Percentiles rank a stretch among this genome's conserved stretches.
Evolutionary conservation across 2,329 filamentous ascomycete species (phyloP).

Genomic region (Xylariaceae sp.): DNA sequence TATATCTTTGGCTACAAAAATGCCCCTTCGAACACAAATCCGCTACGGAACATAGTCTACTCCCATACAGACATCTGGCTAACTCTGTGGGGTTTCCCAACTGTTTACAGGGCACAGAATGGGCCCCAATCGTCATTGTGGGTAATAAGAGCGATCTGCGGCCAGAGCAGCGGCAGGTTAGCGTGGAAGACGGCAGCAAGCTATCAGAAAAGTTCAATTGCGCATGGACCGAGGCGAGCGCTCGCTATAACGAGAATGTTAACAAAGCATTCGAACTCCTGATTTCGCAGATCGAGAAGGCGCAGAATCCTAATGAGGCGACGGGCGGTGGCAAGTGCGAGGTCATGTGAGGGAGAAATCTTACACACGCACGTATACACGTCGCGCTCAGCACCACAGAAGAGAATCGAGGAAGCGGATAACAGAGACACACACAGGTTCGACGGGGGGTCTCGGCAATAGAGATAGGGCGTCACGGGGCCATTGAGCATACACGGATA

Average conservation of each 20-base stretch:
- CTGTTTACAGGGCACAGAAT: conserved; percentile 63
- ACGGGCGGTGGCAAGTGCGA: conserved; percentile 73
- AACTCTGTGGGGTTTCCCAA: conserved; percentile 2
- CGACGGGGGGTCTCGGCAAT: neutral
- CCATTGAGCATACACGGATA: conserved; percentile 2
- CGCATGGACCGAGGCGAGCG: conserved; percentile 91
- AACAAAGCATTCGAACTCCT: conserved; percentile 87
- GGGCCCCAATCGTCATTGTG: conserved; percentile 88
- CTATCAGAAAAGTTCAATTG: conserved; percentile 83
- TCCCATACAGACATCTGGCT: neutral
- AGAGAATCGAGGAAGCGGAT: neutral
- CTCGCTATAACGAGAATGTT: conserved; percentile 91
- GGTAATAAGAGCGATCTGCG: conserved; percentile 96
- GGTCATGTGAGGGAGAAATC: conserved; percentile 63
- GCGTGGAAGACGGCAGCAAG: conserved; percentile 75
- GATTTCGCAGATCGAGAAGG: conserved; percentile 91
- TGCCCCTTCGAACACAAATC: neutral
- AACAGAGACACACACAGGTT: neutral
- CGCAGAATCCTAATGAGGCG: conserved; percentile 82
- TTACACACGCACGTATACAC: neutral
- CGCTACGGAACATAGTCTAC: neutral
- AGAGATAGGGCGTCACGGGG: neutral
- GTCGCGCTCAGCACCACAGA: neutral
- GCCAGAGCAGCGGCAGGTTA: conserved; percentile 88
- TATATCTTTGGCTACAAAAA: neutral